Conservation (phyloP, 2,329 filamentous ascomycete genomes). For the Acephala macrosclerotiorum region DNA sequence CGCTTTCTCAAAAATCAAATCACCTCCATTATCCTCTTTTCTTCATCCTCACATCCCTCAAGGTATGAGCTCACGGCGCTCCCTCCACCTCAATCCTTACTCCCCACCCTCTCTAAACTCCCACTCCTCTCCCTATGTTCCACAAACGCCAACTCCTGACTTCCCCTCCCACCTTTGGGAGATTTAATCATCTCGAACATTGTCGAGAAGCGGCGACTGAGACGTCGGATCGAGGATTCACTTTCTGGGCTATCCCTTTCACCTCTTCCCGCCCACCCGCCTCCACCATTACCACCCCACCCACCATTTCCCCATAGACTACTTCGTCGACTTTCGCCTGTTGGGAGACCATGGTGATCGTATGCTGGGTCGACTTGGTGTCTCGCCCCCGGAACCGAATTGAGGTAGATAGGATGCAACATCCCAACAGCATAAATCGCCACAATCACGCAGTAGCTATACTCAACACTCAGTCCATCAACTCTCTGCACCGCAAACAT, state of each 20-base stretch:
- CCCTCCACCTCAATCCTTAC: neutral
- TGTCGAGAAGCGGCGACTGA: constrained; percentile 27
- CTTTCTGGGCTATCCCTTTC: neutral
- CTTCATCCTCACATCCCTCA: no score
- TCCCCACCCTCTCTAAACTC: neutral
- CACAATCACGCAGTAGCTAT: constrained; percentile 39
- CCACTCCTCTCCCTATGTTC: constrained; percentile 28
- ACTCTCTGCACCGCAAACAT: constrained; percentile 38
- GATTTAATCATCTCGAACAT: constrained; percentile 31
- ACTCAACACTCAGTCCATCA: constrained; percentile 29
- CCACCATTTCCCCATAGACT: no score
- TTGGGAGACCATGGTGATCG: constrained; percentile 7
- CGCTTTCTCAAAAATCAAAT: neutral
- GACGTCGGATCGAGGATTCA: constrained; percentile 22
- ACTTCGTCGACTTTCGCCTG: neutral
- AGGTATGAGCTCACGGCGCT: no score
- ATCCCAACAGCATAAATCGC: constrained; percentile 36
- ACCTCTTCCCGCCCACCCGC: no score
- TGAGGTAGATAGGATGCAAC: constrained; percentile 41
- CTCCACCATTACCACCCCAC: no score
- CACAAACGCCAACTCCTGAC: constrained; percentile 25
- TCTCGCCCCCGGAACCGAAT: constrained; percentile 31
- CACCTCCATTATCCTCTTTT: neutral
- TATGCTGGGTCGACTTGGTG: constrained; percentile 36
- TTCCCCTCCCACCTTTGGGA: constrained; percentile 18